Conservation (phyloP, 352 stramenopile species). For the Globisporangium radiosum region DNA sequence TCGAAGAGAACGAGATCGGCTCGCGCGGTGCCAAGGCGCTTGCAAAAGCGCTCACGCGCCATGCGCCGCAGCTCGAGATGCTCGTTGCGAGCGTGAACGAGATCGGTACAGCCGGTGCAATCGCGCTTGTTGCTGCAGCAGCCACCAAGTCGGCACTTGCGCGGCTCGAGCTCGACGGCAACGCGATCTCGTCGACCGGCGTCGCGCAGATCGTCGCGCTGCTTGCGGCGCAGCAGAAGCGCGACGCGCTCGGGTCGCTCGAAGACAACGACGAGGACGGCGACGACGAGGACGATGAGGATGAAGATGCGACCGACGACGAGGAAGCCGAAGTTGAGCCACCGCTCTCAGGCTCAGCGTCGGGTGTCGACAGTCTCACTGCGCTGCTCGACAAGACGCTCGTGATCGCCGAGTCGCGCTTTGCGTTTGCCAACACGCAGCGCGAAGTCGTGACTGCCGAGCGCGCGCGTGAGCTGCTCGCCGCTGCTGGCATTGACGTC, state of each 20-base stretch:
- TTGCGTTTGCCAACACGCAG: constrained; percentile 48
- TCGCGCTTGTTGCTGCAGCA: constrained; percentile 66
- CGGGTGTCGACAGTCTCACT: constrained; percentile 38
- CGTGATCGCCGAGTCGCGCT: constrained; percentile 28
- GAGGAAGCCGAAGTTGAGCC: constrained; percentile 33
- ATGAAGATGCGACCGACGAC: constrained; percentile 27
- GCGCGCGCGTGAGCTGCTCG: constrained; percentile 43
- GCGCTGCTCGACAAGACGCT: constrained; percentile 40
- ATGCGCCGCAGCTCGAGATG: constrained; percentile 54
- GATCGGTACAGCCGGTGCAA: constrained; percentile 82
- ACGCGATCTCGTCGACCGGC: constrained; percentile 68
- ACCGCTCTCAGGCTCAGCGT: constrained; percentile 5
- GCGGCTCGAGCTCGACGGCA: constrained; percentile 72
- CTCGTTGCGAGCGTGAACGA: constrained; percentile 86
- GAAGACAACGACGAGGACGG: constrained; percentile 84
- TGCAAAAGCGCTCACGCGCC: constrained; percentile 55
- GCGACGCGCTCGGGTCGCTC: constrained; percentile 52
- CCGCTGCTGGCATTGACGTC: constrained; percentile 30
- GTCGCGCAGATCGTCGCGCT: constrained; percentile 46
- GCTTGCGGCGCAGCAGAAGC: constrained; percentile 46
- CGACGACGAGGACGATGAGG: constrained; percentile 53
- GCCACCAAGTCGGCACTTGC: constrained; percentile 44
- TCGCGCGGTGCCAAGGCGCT: constrained; percentile 77
- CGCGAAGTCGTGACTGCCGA: constrained; percentile 66
- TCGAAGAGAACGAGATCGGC: constrained; percentile 93